Evolutionary conservation across 2,329 filamentous ascomycete species (phyloP), one percentile per base, ranked within the genome.

Genomic region (Fusarium sarcochroum): DNA sequence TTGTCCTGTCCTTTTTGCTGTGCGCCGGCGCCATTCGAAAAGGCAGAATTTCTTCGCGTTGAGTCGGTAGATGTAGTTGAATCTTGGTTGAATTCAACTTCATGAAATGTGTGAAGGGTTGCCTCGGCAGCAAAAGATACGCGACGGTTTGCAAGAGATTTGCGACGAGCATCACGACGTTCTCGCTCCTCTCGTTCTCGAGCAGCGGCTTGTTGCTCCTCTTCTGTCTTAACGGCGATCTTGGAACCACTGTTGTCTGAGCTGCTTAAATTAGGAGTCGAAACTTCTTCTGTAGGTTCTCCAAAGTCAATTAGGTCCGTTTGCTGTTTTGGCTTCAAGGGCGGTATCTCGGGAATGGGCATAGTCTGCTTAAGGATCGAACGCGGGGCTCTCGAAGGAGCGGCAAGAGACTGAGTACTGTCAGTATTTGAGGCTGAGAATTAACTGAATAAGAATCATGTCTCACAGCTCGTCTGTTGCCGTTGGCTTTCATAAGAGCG

Each of bases 111-210:
- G 77, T 99, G 96, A 35, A 99, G 85, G 5, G 96, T 99, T 14
- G 96, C 96, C 80, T 99, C 96, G 2, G 96, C 96, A 6, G 96
- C 96, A 79, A 99, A 99, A 0, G 95, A 98, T 34, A 99, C 96
- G 76, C 96, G 90, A 75, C 96, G 90, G 77, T 96, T 97, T 47
- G 95, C 94, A 58, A 97, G 86, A 18, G 94, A 98, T 78, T 98
- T 98, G 72, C 96, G 88, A 67, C 96, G 90, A 44, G 93, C 94
- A 78, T 97, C 96, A 72, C 94, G 88, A 56, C 94, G 88, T 72
- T 95, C 90, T 41, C 87, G 85, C 66, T 92, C 91, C 68, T 93
- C 91, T 23, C 89, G 86, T 73, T 93, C 90, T 63, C 87, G 85
- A 10, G 89, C 89, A 3, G 90, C 89, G 13, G 89, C 88, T 73